Conservation (phyloP, 371 early-diverging fungal genomes). For the Lichtheimia ornata region DNA sequence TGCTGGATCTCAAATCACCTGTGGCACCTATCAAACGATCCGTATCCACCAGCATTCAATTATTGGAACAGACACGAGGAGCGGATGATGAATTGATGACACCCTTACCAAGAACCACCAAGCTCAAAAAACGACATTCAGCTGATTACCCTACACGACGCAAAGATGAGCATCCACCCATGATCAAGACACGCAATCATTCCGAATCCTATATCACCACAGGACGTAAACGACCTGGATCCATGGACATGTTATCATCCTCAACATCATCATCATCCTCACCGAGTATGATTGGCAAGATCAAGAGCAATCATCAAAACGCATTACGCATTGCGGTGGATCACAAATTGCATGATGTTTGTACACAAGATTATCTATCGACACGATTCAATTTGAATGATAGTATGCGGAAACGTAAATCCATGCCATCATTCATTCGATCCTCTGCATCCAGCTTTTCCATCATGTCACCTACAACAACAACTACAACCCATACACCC, state of each 20-base stretch:
- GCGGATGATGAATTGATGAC: neutral
- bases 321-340: slow-evolving; percentile 39
- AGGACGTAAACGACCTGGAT: slow-evolving; percentile 29
- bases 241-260: slow-evolving; percentile 33
- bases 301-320: slow-evolving; percentile 42
- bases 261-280: slow-evolving; percentile 11
- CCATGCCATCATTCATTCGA: slow-evolving; percentile 34
- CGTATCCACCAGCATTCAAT: slow-evolving; percentile 11
- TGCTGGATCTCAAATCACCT: slow-evolving; percentile 21
- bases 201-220: slow-evolving; percentile 35
- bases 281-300: slow-evolving; percentile 37
- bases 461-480: slow-evolving; percentile 26
- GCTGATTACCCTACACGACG: slow-evolving; percentile 25
- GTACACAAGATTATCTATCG: slow-evolving; percentile 47
- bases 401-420: slow-evolving; percentile 27
- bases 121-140: slow-evolving; percentile 32
- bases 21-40: slow-evolving; percentile 13
- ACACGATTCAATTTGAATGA: slow-evolving; percentile 34
- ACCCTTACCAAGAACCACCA: slow-evolving; percentile 6
- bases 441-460: slow-evolving; percentile 46
- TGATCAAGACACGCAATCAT: slow-evolving; percentile 27
- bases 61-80: neutral
- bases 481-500: slow-evolving; percentile 16
- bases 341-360: slow-evolving; percentile 49
- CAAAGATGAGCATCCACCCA: slow-evolving; percentile 7